Conservation (phyloP, 768 basidiomycete genomes). For the Suillus plorans region DNA sequence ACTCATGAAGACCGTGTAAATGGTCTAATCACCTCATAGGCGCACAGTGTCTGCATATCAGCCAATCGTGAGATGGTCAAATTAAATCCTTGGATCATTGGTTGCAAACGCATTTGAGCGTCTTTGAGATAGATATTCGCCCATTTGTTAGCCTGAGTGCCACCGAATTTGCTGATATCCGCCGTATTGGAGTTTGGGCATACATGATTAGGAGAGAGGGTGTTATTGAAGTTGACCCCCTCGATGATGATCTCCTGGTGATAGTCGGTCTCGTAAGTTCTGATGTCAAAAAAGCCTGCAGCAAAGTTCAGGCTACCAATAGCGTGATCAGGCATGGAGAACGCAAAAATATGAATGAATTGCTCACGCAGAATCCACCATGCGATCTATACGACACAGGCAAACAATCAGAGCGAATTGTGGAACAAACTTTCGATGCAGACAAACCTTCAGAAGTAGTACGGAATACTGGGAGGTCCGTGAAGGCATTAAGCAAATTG, state of each 20-base stretch:
- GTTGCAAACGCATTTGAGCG: slow-evolving; percentile 35
- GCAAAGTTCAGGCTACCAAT: slow-evolving; percentile 43
- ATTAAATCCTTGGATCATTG: slow-evolving; percentile 31
- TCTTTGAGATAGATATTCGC: slow-evolving; percentile 38
- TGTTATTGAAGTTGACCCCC: slow-evolving; percentile 44
- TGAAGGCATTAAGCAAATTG: slow-evolving; percentile 40
- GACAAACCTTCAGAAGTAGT: slow-evolving; percentile 42
- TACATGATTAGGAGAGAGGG: slow-evolving; percentile 41
- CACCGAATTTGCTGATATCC: slow-evolving; percentile 21
- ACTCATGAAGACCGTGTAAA: neutral
- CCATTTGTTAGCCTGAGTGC: slow-evolving; percentile 33
- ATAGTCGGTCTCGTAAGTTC: slow-evolving; percentile 39
- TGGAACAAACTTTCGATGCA: neutral
- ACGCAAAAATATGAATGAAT: slow-evolving; percentile 4
- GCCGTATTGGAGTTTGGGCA: slow-evolving; percentile 32
- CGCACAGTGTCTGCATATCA: slow-evolving; percentile 39
- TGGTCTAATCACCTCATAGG: slow-evolving; percentile 35
- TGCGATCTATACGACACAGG: slow-evolving; percentile 22
- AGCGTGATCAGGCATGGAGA: slow-evolving; percentile 17
- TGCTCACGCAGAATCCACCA: slow-evolving; percentile 33
- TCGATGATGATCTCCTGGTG: slow-evolving; percentile 51
- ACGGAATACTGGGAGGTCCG: slow-evolving; percentile 48
- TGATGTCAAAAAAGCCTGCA: slow-evolving; percentile 49
- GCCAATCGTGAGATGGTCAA: slow-evolving; percentile 29
- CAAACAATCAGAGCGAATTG: neutral